phyloP scores from a whole-genome alignment of 257 asterid genomes.

The Ligustrum vulgare region DNA sequence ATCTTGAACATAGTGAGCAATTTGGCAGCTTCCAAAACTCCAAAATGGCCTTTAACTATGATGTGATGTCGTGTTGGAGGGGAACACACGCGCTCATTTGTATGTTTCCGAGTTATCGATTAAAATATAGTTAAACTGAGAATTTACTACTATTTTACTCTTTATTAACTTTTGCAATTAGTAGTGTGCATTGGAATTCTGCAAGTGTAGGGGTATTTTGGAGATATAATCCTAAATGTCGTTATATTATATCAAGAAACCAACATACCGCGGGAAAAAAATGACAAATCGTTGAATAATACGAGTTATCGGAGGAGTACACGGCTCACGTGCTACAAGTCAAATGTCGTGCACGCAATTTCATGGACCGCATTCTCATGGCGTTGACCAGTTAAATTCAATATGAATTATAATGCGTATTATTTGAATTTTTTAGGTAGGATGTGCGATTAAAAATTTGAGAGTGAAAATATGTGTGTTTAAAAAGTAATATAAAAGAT shows the following conservation, averaged over 20 bases:
- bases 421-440: no score
- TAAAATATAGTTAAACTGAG: not conserved
- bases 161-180: slow-evolving; percentile 10
- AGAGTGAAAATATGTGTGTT: no score
- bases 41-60: slow-evolving; percentile 9
- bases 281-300: slow-evolving; percentile 16
- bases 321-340: not conserved
- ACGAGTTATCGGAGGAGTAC: not conserved
- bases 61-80: slow-evolving; percentile 38
- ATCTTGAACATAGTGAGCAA: not conserved
- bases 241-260: slow-evolving; percentile 28
- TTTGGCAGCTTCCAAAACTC: slow-evolving; percentile 5
- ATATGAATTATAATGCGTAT: no score
- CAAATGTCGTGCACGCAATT: slow-evolving; percentile 5
- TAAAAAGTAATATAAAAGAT: no score
- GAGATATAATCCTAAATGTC: not conserved
- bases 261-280: slow-evolving; percentile 28
- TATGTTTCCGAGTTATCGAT: slow-evolving; percentile 21
- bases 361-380: slow-evolving; percentile 10
- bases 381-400: slow-evolving; percentile 1
- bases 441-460: no score
- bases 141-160: not conserved
- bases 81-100: slow-evolving; percentile 36
- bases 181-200: not conserved
- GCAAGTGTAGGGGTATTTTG: slow-evolving; percentile 23